These are phyloP conservation scores for Aspergillus quadrilineatus DNA, from an alignment of 2,329 filamentous ascomycete genomes.

Conservation along the genomic window DNA sequence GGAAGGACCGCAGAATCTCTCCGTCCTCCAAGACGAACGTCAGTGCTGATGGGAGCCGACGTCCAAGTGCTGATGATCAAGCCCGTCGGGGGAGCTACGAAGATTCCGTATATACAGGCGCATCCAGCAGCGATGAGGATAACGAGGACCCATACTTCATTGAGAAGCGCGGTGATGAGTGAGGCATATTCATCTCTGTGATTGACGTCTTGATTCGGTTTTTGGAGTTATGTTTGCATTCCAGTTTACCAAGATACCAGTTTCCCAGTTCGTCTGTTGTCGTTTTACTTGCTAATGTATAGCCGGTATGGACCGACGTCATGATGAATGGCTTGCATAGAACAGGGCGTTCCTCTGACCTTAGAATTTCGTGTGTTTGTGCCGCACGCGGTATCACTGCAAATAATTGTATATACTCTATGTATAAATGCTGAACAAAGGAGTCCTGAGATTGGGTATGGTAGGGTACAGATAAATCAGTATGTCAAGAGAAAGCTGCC, in stretches of 20 bases:
- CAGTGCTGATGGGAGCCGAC: conserved; percentile 14
- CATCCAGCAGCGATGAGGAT: conserved; percentile 35
- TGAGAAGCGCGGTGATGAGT: conserved; percentile 22
- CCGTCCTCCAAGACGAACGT: conserved; percentile 28
- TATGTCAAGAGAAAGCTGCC: too few species aligned
- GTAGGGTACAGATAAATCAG: too few species aligned
- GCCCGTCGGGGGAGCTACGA: conserved; percentile 28
- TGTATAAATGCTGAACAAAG: too few species aligned
- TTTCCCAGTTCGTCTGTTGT: conserved; percentile 6
- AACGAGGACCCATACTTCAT: conserved; percentile 31
- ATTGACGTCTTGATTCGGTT: neutral
- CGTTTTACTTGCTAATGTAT: neutral
- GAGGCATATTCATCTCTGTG: conserved; percentile 5
- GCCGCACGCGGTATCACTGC: neutral
- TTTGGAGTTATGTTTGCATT: conserved; percentile 4
- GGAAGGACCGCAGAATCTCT: conserved; percentile 66
- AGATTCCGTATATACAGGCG: conserved; percentile 31
- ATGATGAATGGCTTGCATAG: conserved; percentile 3
- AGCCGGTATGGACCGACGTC: neutral
- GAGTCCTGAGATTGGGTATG: too few species aligned
- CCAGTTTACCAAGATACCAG: conserved; percentile 20
- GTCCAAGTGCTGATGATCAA: conserved; percentile 28
- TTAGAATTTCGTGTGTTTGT: conserved; percentile 1
- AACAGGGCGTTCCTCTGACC: conserved; percentile 1
- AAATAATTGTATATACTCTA: neutral